Evolutionary conservation across 202 grass and related monocot genomes (phyloP), one percentile per base, ranked within the genome.

Genomic region (Brachypodium distachyon): DNA sequence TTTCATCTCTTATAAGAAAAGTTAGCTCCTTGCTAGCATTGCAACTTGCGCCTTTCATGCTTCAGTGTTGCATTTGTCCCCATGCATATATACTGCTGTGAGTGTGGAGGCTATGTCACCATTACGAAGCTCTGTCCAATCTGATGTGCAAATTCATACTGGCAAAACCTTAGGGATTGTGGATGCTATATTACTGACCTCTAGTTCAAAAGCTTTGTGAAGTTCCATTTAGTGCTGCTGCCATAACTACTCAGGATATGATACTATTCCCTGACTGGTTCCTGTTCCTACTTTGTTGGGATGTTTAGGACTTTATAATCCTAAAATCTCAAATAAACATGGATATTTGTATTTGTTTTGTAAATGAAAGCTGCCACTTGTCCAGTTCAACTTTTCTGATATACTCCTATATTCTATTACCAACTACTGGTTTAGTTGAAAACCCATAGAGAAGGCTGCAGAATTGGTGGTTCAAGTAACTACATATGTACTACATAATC

Each of bases 261-360:
- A 12, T 48, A 40, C 16, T 16, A 63, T 39, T n/a, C 14, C 57
- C 53, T 40, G n/a, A 5, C 23, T 14, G 9, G 25, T 16, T 70
- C 4, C 28, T 55, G 38, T 39, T 73, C 9, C 23, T 80, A 51
- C 9, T 6, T 9, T 26, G 19, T 51, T 8, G 47, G 18, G 9
- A 43, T 44, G 38, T 60, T 32, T 60, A 77, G 74, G 65, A 54
- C n/a, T 31, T 57, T 44, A 75, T 44, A 75, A 34, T 74, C 12
- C 14, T 33, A 19, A 56, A 70, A 27, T 3, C 17, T 29, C 6
- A 62, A 70, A 62, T 44, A 55, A 28, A 57, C 22, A 39, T 54
- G 19, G 3, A 3, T 48, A 39, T 53, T 4, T 49, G 38, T 39
- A 16, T 78, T 75, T 67, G 9, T 85, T 59, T 57, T 40, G 23